Evolutionary conservation across 2,329 filamentous ascomycete genomes (phyloP), one percentile per base, ranked within the genome.

Genomic region (Stagonosporopsis rhizophila): DNA sequence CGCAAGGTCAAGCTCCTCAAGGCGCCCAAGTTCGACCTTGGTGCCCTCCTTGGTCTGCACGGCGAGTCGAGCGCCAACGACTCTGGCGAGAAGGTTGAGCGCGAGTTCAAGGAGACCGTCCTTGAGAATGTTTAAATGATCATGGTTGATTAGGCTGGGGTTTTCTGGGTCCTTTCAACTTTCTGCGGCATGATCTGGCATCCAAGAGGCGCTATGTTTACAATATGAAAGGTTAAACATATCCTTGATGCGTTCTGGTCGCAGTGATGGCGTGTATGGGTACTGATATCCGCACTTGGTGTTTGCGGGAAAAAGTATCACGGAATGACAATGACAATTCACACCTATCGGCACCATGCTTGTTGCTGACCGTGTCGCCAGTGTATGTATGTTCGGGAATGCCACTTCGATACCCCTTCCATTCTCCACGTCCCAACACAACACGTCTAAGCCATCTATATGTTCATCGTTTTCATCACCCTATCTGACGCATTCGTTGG

Each of bases 1-100:
- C 93, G 95, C 83, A 99, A 99, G 89, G 94, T 99, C 78, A 99
- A 99, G 89, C 91, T 99, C 73, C 86, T 99, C 74, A 99, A 99
- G 89, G 82, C 89, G 69, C 95, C 95, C 78, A 99, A 99, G 87
- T 98, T 99, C 85, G 95, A 99, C 79, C 90, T 99, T 69, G 95
- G 95, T 82, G 90, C 91, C 74, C 88, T 99, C 72, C 89, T 99
- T 81, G 90, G 90, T 81, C 89, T 99, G 75, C 95, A 99, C 85
- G 95, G 95, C 83, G 95, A 99, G 87, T 96, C 93, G 64, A 89
- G 87, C 77, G 93, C 91, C 74, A 93, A 98, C 79, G 95, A 99
- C 83, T 88, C 92, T 79, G 95, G 95, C 75, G 91, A 97, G 83
- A 98, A 97, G 91, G 75, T 83, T 71, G 95, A 98, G 88, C 86